Percentiles rank a stretch among this genome's conserved stretches.
Conservation (phyloP, 345 rosid species). For the Gossypium sturtianum region DNA sequence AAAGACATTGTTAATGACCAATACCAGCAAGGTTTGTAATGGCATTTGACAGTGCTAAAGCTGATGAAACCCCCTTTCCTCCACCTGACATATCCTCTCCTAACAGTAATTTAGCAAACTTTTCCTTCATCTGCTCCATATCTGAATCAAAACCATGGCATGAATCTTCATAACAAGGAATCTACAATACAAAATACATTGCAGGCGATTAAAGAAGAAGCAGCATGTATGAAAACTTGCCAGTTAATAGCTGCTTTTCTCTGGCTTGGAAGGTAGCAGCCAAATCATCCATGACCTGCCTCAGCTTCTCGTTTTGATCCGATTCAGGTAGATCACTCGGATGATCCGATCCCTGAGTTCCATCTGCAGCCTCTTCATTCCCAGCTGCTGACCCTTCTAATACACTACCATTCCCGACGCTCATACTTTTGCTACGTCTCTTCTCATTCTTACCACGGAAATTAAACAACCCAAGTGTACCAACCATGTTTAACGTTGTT, state of each 20-base stretch:
- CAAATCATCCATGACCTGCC: slow-evolving; percentile 10
- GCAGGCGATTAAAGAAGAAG: not conserved
- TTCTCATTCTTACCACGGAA: slow-evolving; percentile 49
- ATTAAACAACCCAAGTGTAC: slow-evolving; percentile 48
- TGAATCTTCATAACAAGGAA: not conserved
- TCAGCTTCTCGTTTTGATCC: not conserved
- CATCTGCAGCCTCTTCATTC: slow-evolving; percentile 20
- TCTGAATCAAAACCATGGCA: slow-evolving; percentile 29
- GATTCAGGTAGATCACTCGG: not conserved
- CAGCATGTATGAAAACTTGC: slow-evolving; percentile 2
- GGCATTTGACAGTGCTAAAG: slow-evolving; percentile 62
- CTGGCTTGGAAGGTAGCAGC: slow-evolving; percentile 22
- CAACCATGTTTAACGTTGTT: slow-evolving; percentile 34
- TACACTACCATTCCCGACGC: slow-evolving; percentile 31
- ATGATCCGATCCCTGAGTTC: slow-evolving; percentile 24
- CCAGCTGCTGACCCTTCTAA: slow-evolving; percentile 18
- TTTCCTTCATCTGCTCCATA: slow-evolving; percentile 59
- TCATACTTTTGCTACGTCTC: slow-evolving; percentile 42
- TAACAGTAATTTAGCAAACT: slow-evolving; percentile 49
- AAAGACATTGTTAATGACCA: not conserved
- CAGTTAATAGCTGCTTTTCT: slow-evolving; percentile 33
- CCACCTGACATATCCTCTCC: slow-evolving; percentile 82
- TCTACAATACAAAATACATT: too few relatives aligned
- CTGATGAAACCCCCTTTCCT: slow-evolving; percentile 72
- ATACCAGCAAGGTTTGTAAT: slow-evolving; percentile 41